Base-by-base conservation (phyloP, 1,139 yeast species). In the Zygoascus hellenicus region DNA sequence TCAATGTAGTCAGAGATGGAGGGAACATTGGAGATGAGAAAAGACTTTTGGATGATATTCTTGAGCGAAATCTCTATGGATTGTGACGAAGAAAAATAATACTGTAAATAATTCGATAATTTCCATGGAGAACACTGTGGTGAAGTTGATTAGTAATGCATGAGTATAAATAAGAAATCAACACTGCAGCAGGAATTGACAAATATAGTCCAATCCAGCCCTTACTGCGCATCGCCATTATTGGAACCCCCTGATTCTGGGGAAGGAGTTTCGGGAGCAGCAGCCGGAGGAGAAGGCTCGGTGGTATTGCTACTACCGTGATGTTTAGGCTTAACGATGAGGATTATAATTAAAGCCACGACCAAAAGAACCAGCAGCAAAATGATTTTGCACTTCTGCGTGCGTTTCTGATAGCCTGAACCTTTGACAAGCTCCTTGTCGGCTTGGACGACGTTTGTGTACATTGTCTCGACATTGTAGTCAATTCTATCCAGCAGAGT, bases 401-500 rank as follows among this genome's bases (percentile, higher is more conserved):
- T 86, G 52, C 95, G 73, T 62, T 84, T 83, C 60, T 92, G 98
- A 66, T 90, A 87, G 26, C 72, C 70, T 42, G 84, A 80, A 0
- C 97, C 97, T 56, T 79, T 74, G 17, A 77, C 70, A 50, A 92
- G 71, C 65, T 92, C 95, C 54, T 80, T 78, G 53, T 85, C 87
- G 0, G 97, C 94, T 34, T 74, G 76, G 58, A 82, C 79, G 51
- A 92, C 77, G 55, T 88, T 86, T 41, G 79, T 79, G 4, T 79
- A 84, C 31, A 96, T 84, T 53, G 80, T 81, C 52, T 84, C 85
- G 51, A 94, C 70, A 62, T 94, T 92, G 65, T 90, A 90, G 66
- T 89, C 98, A 48, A 92, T 90, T 55, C 97, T 71, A 65, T 92
- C 98, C 50, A 92, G 73, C 41, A 92, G 74, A 0, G 97, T 88